Conservation (phyloP, 495 filamentous ascomycete species). For the Sporormia fimetaria region DNA sequence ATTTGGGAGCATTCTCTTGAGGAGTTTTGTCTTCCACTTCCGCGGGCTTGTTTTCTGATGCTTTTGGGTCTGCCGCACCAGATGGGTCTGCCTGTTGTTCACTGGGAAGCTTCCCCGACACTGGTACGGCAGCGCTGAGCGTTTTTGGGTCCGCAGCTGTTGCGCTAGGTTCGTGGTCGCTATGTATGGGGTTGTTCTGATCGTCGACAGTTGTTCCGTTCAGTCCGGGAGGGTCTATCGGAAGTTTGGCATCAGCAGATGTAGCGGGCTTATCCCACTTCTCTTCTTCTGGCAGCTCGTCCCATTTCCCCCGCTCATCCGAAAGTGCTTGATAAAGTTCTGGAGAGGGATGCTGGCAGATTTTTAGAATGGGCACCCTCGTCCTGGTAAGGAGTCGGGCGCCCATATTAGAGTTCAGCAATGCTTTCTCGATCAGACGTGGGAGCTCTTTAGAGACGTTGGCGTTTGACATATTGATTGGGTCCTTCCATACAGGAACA, state of each 20-base stretch:
- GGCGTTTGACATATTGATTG: neutral
- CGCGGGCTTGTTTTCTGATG: neutral
- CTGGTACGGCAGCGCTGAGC: no score
- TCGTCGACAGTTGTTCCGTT: no score
- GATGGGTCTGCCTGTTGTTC: no score
- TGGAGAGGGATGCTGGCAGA: constrained; percentile 55
- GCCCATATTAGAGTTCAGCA: constrained; percentile 59
- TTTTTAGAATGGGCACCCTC: constrained; percentile 69
- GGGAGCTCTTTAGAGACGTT: constrained; percentile 35
- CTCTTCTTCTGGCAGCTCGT: constrained; percentile 28
- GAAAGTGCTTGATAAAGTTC: constrained; percentile 41
- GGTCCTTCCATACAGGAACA: constrained; percentile 37
- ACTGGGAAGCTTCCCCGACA: no score
- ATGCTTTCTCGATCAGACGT: constrained; percentile 51
- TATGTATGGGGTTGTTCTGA: no score
- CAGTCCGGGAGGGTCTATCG: neutral
- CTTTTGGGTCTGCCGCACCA: no score
- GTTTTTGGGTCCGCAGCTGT: no score
- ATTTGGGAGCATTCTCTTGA: neutral
- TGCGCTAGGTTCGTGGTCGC: no score
- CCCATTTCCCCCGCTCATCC: constrained; percentile 52
- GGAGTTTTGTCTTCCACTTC: constrained; percentile 3
- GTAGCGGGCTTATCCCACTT: constrained; percentile 8
- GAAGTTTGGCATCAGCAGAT: constrained; percentile 1
- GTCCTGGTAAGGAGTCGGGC: constrained; percentile 59